phyloP scores from a whole-genome alignment of 2,329 filamentous ascomycete genomes.

The Karstenula rhodostoma region DNA sequence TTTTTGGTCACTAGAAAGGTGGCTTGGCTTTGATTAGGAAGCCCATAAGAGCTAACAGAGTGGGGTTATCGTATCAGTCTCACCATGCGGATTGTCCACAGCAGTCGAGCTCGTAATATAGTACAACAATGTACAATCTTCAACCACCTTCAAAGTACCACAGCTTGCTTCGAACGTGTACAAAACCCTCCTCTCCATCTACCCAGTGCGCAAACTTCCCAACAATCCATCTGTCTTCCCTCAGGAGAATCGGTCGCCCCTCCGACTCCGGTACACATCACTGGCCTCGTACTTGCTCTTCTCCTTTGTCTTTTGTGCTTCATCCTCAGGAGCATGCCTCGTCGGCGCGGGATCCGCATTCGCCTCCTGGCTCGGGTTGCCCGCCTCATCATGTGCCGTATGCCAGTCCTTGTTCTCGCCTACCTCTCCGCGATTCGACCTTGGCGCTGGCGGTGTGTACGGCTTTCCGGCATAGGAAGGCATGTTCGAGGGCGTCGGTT shows the following conservation, averaged over 20 bases:
- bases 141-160: neutral
- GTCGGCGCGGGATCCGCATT: conserved; percentile 85
- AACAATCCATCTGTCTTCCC: neutral
- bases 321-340: conserved; percentile 77
- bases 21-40: neutral
- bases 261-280: conserved; percentile 77
- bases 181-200: neutral
- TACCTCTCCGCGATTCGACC: conserved; percentile 19
- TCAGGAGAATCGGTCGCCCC: conserved; percentile 80
- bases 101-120: conserved; percentile 15
- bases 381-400: conserved; percentile 23
- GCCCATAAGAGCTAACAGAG: conserved; percentile 12
- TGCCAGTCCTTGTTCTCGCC: conserved; percentile 22
- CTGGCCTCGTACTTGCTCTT: conserved; percentile 91
- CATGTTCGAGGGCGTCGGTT: conserved; percentile 17
- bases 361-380: conserved; percentile 75
- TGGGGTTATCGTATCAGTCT: conserved; percentile 15
- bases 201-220: neutral
- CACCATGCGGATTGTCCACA: neutral
- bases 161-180: neutral
- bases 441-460: conserved; percentile 21
- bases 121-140: conserved; percentile 19
- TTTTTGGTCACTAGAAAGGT: neutral
- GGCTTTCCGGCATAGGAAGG: conserved; percentile 8
- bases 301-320: conserved; percentile 70